A percentile compares a stretch with the other conserved stretches of the same genome.
These are phyloP conservation scores for Aspergillus sclerotioniger DNA, from an alignment of 495 filamentous ascomycete genomes.

Conservation along the genomic window DNA sequence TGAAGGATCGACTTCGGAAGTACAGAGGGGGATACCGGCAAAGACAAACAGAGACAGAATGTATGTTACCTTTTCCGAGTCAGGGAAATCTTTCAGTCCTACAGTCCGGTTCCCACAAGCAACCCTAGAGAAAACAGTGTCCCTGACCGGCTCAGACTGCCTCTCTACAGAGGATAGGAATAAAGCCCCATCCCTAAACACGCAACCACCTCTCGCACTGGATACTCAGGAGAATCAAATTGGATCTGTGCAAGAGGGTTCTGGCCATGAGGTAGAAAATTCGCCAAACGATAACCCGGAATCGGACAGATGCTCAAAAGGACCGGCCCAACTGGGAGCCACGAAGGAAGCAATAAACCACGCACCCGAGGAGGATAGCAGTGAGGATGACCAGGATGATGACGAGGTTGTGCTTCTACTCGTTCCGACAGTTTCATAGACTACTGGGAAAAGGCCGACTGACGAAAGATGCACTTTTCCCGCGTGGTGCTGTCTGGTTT, in stretches of 20 bases:
- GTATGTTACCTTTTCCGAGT: background rate
- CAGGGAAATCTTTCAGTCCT: background rate
- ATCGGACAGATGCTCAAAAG: background rate
- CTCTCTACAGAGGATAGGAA: background rate
- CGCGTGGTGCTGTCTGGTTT: too few species aligned
- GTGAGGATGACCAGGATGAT: background rate
- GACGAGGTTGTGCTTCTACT: constrained; percentile 20
- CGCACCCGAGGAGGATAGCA: background rate
- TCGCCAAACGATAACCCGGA: background rate
- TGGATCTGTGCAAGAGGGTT: background rate
- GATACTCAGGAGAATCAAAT: background rate
- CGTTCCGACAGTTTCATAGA: constrained; percentile 7
- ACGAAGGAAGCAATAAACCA: background rate
- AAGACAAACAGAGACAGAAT: background rate
- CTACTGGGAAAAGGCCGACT: background rate
- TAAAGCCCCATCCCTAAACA: background rate
- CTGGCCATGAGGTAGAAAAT: background rate
- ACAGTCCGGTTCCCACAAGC: background rate
- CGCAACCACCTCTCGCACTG: background rate
- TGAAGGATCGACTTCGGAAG: background rate
- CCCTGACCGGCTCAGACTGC: background rate
- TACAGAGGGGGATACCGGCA: constrained; percentile 1
- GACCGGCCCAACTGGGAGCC: background rate
- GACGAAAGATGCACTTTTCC: background rate
- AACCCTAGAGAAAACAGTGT: background rate